Percentiles rank a stretch among this genome's conserved stretches.
Evolutionary conservation across 495 filamentous ascomycete genomes (phyloP).

Genomic region (Aspergillus carlsbadensis): DNA sequence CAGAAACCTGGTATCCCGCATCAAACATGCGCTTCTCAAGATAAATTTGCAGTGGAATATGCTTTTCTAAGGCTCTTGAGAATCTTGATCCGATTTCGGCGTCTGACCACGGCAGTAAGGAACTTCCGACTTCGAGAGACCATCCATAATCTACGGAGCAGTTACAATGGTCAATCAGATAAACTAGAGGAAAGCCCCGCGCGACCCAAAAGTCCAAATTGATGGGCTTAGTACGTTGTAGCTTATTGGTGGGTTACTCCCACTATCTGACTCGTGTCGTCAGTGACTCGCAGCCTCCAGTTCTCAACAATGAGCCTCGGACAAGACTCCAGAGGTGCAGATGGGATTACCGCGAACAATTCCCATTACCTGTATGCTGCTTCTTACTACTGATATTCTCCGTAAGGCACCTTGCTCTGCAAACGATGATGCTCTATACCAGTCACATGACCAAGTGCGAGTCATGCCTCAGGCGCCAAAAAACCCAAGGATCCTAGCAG

Average conservation of each 20-base stretch:
- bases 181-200: slow-evolving; percentile 15
- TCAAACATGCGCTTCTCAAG: background rate
- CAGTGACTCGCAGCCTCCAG: slow-evolving; percentile 13
- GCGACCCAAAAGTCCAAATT: slow-evolving; percentile 10
- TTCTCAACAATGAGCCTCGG: background rate
- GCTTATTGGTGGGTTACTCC: slow-evolving; percentile 16
- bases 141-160: too few species aligned
- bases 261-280: slow-evolving; percentile 24
- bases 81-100: too few species aligned
- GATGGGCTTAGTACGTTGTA: background rate
- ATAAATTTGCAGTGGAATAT: background rate
- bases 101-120: too few species aligned
- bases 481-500: background rate
- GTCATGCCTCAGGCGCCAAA: slow-evolving; percentile 5
- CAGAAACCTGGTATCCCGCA: background rate
- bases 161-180: too few species aligned
- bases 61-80: too few species aligned
- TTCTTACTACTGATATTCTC: too few species aligned
- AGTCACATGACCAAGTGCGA: slow-evolving; percentile 7
- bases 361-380: background rate
- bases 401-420: too few species aligned
- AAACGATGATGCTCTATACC: too few species aligned
- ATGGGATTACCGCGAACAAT: background rate
- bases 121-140: too few species aligned
- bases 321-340: background rate